Percentiles rank a stretch among this genome's conserved stretches.
Evolutionary conservation across 2,329 filamentous ascomycete species (phyloP).

Genomic region (Leptographium wingfieldii): DNA sequence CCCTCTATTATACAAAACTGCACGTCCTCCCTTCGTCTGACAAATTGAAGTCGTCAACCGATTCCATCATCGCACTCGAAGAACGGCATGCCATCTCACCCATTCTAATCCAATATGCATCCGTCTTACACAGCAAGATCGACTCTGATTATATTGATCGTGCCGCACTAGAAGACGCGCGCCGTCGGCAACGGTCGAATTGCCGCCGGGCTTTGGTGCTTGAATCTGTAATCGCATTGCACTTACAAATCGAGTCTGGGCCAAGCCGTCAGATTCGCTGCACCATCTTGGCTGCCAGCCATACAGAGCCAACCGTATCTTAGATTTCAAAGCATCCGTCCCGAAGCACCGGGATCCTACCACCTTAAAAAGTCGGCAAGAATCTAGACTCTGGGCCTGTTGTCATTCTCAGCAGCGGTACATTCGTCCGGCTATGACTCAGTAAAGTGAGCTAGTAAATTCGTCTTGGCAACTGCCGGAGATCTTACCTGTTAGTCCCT

Average conservation of each 20-base stretch:
- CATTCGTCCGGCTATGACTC: neutral
- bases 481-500: too few relatives aligned
- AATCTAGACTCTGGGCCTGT: neutral
- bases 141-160: neutral
- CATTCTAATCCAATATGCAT: neutral
- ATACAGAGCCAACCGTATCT: neutral
- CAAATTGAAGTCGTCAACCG: neutral
- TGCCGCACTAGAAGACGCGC: neutral
- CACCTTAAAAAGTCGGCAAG: neutral
- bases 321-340: neutral
- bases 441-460: neutral
- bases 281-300: neutral
- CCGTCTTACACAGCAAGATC: neutral
- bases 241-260: neutral
- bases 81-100: neutral
- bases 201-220: neutral
- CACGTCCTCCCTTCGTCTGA: neutral
- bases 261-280: neutral
- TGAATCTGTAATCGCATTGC: neutral
- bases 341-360: neutral
- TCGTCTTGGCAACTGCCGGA: neutral
- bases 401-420: too few relatives aligned
- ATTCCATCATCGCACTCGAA: neutral
- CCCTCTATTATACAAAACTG: neutral
- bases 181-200: neutral